A percentile compares a stretch with the other conserved stretches of the same genome.
Conservation (phyloP, 1,284 basidiomycete species). For the Coniophora puteana region DNA sequence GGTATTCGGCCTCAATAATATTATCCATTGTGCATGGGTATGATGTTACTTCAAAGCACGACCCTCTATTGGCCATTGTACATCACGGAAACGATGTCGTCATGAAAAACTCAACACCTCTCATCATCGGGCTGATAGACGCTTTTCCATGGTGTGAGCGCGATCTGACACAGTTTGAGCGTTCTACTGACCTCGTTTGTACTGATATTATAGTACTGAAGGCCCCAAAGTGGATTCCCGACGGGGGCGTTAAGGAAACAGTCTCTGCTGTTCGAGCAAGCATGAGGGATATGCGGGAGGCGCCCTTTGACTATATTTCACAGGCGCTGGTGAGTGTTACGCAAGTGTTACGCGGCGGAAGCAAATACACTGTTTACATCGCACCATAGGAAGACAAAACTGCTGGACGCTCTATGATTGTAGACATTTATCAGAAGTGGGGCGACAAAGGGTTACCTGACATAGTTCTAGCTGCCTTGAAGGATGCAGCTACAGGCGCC, state of each 20-base stretch:
- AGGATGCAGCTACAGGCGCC: slow-evolving; percentile 25
- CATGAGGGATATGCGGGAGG: slow-evolving; percentile 24
- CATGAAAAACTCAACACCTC: slow-evolving; percentile 18
- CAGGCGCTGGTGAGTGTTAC: slow-evolving; percentile 15
- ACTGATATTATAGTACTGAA: slow-evolving; percentile 16
- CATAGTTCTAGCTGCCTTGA: slow-evolving; percentile 18
- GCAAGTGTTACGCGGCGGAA: too few relatives aligned
- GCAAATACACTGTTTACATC: background rate
- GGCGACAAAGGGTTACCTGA: slow-evolving; percentile 3
- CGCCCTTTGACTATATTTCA: slow-evolving; percentile 23
- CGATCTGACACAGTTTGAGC: too few relatives aligned
- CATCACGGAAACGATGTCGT: slow-evolving; percentile 19
- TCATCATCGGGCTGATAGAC: slow-evolving; percentile 24
- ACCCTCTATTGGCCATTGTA: slow-evolving; percentile 22
- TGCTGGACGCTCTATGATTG: slow-evolving; percentile 25
- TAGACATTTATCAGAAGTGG: slow-evolving; percentile 16
- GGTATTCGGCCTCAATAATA: slow-evolving; percentile 24
- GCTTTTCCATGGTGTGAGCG: slow-evolving; percentile 24
- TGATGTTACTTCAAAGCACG: slow-evolving; percentile 18
- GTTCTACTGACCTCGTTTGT: background rate
- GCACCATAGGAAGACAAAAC: slow-evolving; percentile 19
- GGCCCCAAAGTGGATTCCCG: slow-evolving; percentile 25
- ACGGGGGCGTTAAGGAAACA: slow-evolving; percentile 22
- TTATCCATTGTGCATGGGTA: slow-evolving; percentile 27
- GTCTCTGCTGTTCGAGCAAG: slow-evolving; percentile 19